Conservation (phyloP, 345 rosid species). For the Iberis pinnata region DNA sequence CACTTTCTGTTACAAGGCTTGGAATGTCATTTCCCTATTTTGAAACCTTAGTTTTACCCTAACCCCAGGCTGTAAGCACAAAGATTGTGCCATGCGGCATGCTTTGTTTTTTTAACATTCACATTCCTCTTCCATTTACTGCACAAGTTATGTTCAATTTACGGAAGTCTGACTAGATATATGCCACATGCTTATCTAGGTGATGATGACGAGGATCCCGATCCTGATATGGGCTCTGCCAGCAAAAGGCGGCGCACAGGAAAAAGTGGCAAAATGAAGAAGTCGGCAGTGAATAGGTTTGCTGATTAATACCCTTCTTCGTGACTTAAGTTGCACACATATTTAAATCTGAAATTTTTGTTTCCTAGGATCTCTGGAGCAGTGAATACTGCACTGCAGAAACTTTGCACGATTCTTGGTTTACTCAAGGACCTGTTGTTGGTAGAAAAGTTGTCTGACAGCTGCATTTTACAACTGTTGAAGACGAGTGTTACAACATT, state of each 20-base stretch:
- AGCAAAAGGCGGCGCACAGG: slow-evolving; percentile 66
- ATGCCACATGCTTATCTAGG: slow-evolving; percentile 38
- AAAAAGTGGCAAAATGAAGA: slow-evolving; percentile 71
- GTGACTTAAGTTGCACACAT: not conserved
- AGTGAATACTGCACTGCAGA: slow-evolving; percentile 69
- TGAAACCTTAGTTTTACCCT: not conserved
- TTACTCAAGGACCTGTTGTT: slow-evolving; percentile 80
- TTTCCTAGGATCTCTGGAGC: slow-evolving; percentile 81
- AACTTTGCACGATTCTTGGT: slow-evolving; percentile 86
- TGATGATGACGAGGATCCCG: slow-evolving; percentile 84
- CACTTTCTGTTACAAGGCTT: slow-evolving; percentile 4
- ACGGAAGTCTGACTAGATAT: slow-evolving; percentile 18
- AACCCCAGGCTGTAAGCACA: slow-evolving; percentile 8
- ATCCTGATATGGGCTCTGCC: slow-evolving; percentile 61
- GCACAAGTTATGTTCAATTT: slow-evolving; percentile 8
- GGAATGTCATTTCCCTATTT: slow-evolving; percentile 6
- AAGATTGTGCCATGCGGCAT: slow-evolving; percentile 1
- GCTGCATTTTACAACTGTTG: slow-evolving; percentile 87
- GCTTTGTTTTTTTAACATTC: slow-evolving; percentile 2
- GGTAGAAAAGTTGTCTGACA: slow-evolving; percentile 89
- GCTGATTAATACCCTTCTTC: slow-evolving; percentile 29
- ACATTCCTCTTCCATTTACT: slow-evolving; percentile 2
- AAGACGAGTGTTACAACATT: slow-evolving; percentile 81
- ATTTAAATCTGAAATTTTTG: slow-evolving; percentile 15
- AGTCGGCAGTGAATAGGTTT: slow-evolving; percentile 65